Evolutionary conservation across 2,329 filamentous ascomycete genomes (phyloP), one percentile per base, ranked within the genome.

Genomic region (Hyphodiscus sp.): DNA sequence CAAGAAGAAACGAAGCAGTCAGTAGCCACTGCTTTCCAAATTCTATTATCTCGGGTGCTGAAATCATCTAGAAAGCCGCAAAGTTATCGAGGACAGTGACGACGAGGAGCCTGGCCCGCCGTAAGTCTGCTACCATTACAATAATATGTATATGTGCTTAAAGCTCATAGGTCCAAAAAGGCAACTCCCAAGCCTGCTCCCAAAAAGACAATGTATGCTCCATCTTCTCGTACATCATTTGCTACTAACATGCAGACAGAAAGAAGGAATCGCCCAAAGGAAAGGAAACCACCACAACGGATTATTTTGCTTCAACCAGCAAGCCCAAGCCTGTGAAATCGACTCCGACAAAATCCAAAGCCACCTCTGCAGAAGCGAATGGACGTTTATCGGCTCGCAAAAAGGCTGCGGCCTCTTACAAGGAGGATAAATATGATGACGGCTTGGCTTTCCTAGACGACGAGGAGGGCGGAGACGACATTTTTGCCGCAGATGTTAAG

Each of bases 71-170:
- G 74, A 76, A 64, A 75, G 70, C 48, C 82, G 87, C 53, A 91
- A 87, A 65, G 80, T 95, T 38, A 73, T 94, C 46, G 83, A 91
- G 57, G 90, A 95, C 58, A 92, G 89, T 59, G 86, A 88, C 44
- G 88, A 91, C 52, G 89, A 91, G 29, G 86, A 88, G 41, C 58
- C 59, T 5, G 75, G 80, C 33, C 73, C 71, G 43, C 68, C 64
- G 63, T 69, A 68, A 53, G 62, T 64, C 23, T 52, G 64, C 0
- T 19, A 19, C 13, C 33, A 15, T 30, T 50, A 20, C 8, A 20
- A n/a, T 20, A 26, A 11, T 19, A 26, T 20, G 19, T 26, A 45
- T 26, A 51, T 50, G 65, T 68, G n/a, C n/a, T n/a, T 63, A 33
- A 65, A 45, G 26, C 33, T 43, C 44, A 47, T 58, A 70, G 70